Base-by-base conservation (phyloP, 2,329 filamentous ascomycete genomes). In the Coniochaeta sp. region DNA sequence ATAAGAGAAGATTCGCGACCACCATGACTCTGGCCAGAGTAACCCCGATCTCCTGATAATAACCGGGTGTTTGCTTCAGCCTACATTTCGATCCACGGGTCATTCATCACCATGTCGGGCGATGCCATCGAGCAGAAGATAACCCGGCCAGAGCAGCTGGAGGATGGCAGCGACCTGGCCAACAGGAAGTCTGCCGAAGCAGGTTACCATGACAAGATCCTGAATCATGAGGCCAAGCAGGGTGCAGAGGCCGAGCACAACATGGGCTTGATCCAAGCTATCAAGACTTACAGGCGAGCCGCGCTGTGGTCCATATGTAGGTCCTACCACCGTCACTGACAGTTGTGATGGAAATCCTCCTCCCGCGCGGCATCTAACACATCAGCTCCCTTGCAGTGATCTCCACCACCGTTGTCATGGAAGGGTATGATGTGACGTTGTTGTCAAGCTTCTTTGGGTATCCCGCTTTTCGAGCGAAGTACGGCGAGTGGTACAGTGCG, bases 401-500 rank as follows among this genome's bases (percentile, higher is more conserved):
- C 19, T 57, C 55, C 19, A 57, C 38, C 16, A 42, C 55, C 19
- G 38, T 57, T 10, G 32, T 57, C 22, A 57, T 57, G 55, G 34
- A 44, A 40, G 55, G 34, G 7, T 57, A 57, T 36, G 55, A 57
- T 32, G 38, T 50, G 14, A 36, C 26, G 1, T 17, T 54, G 14
- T 12, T 36, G 17, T 3, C 32, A 34, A 47, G 77, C 75, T 57
- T 57, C 36, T 28, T 82, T 63, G 82, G 81, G 42, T 82, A 84
- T 59, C 76, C 78, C 4, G 79, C 82, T 65, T 86, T 86, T 72
- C 83, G 82, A 65, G 70, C 71, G 64, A 85, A 85, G 69, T 86
- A 84, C 65, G 83, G 83, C 60, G 75, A 78, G 54, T 74, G 73
- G 59, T 70, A 77, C 8, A 72, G 78, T 54, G 80, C 77, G n/a